Conservation (phyloP, 306 rosid genomes). For the Hylodesmum podocarpum region DNA sequence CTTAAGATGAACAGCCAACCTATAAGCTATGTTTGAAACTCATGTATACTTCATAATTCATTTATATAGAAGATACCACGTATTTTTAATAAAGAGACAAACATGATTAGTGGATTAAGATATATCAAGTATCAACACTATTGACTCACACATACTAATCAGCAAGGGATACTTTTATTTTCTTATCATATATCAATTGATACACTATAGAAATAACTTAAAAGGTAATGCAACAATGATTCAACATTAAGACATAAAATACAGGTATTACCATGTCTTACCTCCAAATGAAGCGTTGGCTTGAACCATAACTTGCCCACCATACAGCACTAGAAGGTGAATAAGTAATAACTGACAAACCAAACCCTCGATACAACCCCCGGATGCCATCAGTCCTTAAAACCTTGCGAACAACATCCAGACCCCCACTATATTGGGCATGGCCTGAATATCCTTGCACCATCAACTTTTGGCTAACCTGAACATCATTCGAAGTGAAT, state of each 20-base stretch:
- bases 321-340: slow-evolving; percentile 96
- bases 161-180: neutral
- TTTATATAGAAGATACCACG: slow-evolving; percentile 6
- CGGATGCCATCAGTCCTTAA: slow-evolving; percentile 67
- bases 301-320: slow-evolving; percentile 99
- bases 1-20: neutral
- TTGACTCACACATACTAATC: neutral
- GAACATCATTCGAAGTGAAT: slow-evolving; percentile 27
- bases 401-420: slow-evolving; percentile 83
- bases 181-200: slow-evolving; percentile 2
- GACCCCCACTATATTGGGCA: slow-evolving; percentile 72
- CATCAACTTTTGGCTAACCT: slow-evolving; percentile 98
- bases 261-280: slow-evolving; percentile 47
- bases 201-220: neutral
- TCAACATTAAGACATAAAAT: slow-evolving; percentile 5
- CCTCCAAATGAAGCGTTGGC: slow-evolving; percentile 97
- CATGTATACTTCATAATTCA: slow-evolving; percentile 1
- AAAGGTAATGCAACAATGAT: neutral
- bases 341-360: slow-evolving; percentile 86
- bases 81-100: neutral
- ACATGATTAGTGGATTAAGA: neutral
- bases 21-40: slow-evolving; percentile 12
- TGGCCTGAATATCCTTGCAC: slow-evolving; percentile 97
- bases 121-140: neutral
- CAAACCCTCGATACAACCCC: slow-evolving; percentile 93